Evolutionary conservation across 768 basidiomycete genomes (phyloP).

Genomic region (Leucocoprinus sp.): DNA sequence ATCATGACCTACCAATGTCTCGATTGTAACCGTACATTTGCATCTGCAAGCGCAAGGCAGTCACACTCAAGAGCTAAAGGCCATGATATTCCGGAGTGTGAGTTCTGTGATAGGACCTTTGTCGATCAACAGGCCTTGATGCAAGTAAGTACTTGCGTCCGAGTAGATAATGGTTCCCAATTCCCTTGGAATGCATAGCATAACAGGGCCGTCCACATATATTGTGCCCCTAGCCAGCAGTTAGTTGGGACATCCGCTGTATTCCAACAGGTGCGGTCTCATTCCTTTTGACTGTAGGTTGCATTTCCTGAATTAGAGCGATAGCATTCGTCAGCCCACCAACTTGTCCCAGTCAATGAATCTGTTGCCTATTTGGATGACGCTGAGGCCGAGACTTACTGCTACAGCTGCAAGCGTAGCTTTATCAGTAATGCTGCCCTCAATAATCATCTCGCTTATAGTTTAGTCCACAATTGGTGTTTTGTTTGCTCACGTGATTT

Average conservation of each 20-base stretch:
- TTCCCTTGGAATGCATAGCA: background rate
- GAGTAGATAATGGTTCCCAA: background rate
- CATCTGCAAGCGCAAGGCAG: background rate
- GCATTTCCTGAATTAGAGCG: too few relatives aligned
- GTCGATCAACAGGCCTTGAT: background rate
- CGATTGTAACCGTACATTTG: conserved; percentile 7
- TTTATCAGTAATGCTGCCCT: background rate
- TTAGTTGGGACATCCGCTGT: background rate
- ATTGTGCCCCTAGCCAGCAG: background rate
- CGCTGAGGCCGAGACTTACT: background rate
- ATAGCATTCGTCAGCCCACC: conserved; percentile 5
- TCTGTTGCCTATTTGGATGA: background rate
- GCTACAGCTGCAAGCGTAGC: background rate
- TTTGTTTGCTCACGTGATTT: conserved; percentile 13
- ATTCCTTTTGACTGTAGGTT: background rate
- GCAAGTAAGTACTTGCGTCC: background rate
- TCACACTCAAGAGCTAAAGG: conserved; percentile 11
- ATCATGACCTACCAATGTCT: conserved; percentile 8
- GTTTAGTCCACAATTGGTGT: conserved; percentile 11
- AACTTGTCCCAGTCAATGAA: background rate
- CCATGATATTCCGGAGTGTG: conserved; percentile 2
- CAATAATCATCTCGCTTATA: background rate
- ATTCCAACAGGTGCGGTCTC: conserved; percentile 2
- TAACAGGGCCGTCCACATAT: background rate
- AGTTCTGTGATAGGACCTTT: conserved; percentile 3